A percentile compares a stretch with the other conserved stretches of the same genome.
Conservation (phyloP, 2,329 filamentous ascomycete species). For the Biscogniauxia mediterranea region DNA sequence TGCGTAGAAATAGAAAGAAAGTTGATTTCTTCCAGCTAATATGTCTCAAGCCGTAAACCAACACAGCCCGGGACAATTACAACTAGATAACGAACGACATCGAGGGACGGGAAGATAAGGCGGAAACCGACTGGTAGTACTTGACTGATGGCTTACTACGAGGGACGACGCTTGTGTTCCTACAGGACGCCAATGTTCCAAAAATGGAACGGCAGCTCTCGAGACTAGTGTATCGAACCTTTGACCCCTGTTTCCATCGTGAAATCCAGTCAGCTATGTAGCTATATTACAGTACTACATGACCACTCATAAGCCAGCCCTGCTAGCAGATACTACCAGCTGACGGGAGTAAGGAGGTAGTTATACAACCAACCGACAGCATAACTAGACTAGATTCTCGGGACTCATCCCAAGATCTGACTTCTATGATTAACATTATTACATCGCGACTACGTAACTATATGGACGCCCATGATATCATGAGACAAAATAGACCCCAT, state of each 20-base stretch:
- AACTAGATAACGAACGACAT: neutral
- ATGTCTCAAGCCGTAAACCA: too few relatives aligned
- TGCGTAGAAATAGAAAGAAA: too few relatives aligned
- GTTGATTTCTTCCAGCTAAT: too few relatives aligned
- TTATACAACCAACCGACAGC: neutral
- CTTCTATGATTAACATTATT: neutral
- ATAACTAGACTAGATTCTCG: neutral
- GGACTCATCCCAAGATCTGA: neutral
- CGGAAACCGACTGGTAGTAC: too few relatives aligned
- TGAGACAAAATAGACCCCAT: too few relatives aligned
- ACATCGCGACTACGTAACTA: neutral
- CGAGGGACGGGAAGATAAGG: neutral
- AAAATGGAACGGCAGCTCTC: neutral
- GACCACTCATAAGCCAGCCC: too few relatives aligned
- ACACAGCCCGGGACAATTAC: too few relatives aligned
- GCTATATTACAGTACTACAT: neutral
- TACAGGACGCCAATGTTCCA: neutral
- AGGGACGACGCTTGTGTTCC: neutral
- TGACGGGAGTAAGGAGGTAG: neutral
- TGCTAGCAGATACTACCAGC: neutral
- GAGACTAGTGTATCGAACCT: too few relatives aligned
- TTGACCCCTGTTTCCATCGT: neutral
- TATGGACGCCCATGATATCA: too few relatives aligned
- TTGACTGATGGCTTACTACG: neutral
- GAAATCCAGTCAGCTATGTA: neutral